phyloP scores from a whole-genome alignment of 495 filamentous ascomycete species.

The Podospora tetraspora region DNA sequence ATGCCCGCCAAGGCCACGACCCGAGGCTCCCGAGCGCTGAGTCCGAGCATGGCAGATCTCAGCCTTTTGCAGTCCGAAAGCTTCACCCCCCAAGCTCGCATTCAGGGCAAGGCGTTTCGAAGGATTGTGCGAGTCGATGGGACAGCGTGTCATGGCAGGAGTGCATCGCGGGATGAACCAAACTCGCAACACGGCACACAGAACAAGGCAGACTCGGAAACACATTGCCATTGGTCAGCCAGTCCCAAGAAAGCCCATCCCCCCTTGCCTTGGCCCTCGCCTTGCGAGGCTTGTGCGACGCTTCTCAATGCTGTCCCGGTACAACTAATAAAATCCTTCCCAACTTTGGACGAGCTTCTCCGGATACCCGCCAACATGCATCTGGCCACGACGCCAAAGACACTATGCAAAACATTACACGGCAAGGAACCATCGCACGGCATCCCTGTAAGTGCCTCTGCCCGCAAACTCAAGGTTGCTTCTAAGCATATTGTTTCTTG shows the following conservation, averaged over 20 bases:
- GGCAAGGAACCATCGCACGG: not conserved
- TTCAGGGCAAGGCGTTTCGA: not conserved
- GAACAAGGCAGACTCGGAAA: not conserved
- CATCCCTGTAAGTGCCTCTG: not conserved
- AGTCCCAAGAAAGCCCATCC: not conserved
- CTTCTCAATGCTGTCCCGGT: not conserved
- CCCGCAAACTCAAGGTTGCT: not conserved
- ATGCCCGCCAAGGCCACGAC: no score
- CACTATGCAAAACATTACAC: not conserved
- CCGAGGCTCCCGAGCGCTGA: no score
- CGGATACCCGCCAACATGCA: not conserved
- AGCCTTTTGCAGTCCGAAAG: not conserved
- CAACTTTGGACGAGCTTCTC: not conserved
- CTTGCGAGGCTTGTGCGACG: not conserved
- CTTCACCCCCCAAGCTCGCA: not conserved
- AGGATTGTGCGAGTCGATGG: not conserved
- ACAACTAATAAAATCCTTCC: not conserved
- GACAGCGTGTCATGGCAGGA: not conserved
- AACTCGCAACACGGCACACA: not conserved
- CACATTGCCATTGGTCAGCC: not conserved
- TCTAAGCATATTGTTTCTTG: not conserved
- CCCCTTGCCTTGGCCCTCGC: not conserved
- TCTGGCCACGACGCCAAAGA: not conserved
- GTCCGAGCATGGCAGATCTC: not conserved
- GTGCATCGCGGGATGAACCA: not conserved